Conservation (phyloP, 2,329 filamentous ascomycete genomes). For the Xylaria sp. region DNA sequence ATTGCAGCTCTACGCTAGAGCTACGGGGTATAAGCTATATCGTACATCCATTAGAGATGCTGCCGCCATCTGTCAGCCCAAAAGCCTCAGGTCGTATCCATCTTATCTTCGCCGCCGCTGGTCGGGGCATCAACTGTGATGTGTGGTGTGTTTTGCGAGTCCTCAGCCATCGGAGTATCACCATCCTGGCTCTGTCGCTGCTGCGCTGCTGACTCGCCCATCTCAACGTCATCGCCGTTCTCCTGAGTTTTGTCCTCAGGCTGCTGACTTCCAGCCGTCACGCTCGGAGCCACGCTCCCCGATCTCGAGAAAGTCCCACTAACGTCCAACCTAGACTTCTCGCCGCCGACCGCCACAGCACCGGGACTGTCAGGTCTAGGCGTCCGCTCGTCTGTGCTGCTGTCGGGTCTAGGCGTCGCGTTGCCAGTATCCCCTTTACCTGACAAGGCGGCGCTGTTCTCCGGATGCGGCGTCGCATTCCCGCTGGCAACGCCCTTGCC, state of each 20-base stretch:
- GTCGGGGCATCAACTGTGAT: slow-evolving; percentile 63
- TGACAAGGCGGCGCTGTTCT: slow-evolving; percentile 50
- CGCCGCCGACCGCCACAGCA: slow-evolving; percentile 45
- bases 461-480: slow-evolving; percentile 62
- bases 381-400: slow-evolving; percentile 49
- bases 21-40: slow-evolving; percentile 45
- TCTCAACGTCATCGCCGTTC: slow-evolving; percentile 51
- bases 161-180: slow-evolving; percentile 51
- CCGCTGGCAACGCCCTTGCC: slow-evolving; percentile 58
- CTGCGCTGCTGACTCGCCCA: slow-evolving; percentile 52
- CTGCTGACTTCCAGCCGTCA: slow-evolving; percentile 45
- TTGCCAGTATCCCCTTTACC: slow-evolving; percentile 48
- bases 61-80: neutral
- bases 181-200: slow-evolving; percentile 43
- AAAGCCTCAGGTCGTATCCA: slow-evolving; percentile 67
- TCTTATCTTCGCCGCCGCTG: slow-evolving; percentile 64
- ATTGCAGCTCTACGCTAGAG: slow-evolving; percentile 29
- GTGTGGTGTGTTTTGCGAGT: slow-evolving; percentile 51
- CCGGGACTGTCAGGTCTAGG: slow-evolving; percentile 51
- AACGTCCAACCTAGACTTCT: slow-evolving; percentile 50
- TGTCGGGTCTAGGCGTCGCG: slow-evolving; percentile 57
- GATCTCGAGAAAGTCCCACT: slow-evolving; percentile 52
- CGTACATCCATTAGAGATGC: slow-evolving; percentile 21
- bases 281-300: slow-evolving; percentile 53
- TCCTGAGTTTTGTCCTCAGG: slow-evolving; percentile 54